A percentile compares a stretch with the other conserved stretches of the same genome.
Conservation (phyloP, 179 eudicot species). For the Actinidia chinensis region DNA sequence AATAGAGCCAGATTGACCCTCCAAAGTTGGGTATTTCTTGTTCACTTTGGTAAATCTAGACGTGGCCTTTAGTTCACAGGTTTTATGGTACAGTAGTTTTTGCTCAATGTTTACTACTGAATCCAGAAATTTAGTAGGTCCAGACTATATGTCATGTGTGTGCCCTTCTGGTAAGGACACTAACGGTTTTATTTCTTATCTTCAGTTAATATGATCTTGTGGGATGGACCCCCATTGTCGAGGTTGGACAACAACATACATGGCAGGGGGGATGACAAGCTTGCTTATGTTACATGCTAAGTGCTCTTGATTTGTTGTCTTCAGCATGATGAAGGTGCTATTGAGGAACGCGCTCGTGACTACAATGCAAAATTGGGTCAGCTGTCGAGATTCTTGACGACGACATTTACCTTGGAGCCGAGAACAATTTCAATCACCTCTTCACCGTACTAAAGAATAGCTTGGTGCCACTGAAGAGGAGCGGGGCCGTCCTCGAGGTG, state of each 20-base stretch:
- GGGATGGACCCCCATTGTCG: neutral
- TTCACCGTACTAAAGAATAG: slow-evolving; percentile 92
- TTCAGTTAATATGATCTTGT: neutral
- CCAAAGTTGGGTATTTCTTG: slow-evolving; percentile 1
- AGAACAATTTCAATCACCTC: slow-evolving; percentile 85
- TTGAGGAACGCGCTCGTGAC: slow-evolving; percentile 98
- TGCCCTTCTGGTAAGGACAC: too few relatives aligned
- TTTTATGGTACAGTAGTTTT: neutral
- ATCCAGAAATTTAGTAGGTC: neutral
- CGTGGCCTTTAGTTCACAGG: neutral
- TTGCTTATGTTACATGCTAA: too few relatives aligned
- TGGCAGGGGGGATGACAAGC: too few relatives aligned
- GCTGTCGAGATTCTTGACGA: slow-evolving; percentile 97
- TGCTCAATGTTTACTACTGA: neutral
- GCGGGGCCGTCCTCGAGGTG: slow-evolving; percentile 95
- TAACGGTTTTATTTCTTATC: neutral
- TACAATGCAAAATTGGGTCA: slow-evolving; percentile 98
- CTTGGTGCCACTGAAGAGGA: slow-evolving; percentile 96
- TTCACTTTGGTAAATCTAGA: too few relatives aligned
- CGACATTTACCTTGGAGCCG: slow-evolving; percentile 84
- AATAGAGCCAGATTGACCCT: neutral
- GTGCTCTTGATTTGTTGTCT: neutral
- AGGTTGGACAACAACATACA: too few relatives aligned
- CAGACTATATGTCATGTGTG: neutral
- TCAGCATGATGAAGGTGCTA: slow-evolving; percentile 99